phyloP scores from a whole-genome alignment of 2,329 filamentous ascomycete species.

The Cytospora mali region DNA sequence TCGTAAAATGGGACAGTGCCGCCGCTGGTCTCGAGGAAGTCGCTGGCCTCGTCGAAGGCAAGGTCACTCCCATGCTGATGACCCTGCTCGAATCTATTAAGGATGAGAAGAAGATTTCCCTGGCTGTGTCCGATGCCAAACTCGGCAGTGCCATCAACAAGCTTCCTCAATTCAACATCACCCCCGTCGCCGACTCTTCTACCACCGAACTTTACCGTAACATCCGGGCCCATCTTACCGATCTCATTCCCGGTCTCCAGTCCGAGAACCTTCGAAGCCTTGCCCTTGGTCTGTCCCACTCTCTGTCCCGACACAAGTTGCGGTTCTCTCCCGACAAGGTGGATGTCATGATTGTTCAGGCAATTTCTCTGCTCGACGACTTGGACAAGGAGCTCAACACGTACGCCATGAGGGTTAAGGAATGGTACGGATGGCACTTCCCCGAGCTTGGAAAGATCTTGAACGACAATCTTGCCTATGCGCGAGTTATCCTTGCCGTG shows the following conservation, averaged over 20 bases:
- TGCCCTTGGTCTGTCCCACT: conserved; percentile 94
- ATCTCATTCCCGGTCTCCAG: conserved; percentile 85
- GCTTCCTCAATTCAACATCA: conserved; percentile 83
- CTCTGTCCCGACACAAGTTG: conserved; percentile 93
- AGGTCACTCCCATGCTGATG: conserved; percentile 86
- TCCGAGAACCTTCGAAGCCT: conserved; percentile 90
- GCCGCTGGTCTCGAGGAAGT: conserved; percentile 89
- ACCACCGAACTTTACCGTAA: conserved; percentile 91
- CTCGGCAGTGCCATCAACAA: conserved; percentile 91
- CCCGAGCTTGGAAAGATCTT: conserved; percentile 96
- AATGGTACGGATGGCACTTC: conserved; percentile 99
- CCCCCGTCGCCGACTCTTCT: conserved; percentile 76
- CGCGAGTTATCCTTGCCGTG: conserved; percentile 83
- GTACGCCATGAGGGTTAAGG: conserved; percentile 98
- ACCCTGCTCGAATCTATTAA: conserved; percentile 86
- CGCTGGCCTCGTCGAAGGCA: conserved; percentile 85
- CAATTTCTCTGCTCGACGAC: conserved; percentile 90
- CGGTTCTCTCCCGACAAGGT: conserved; percentile 99
- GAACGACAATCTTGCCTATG: conserved; percentile 95
- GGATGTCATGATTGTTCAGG: conserved; percentile 99
- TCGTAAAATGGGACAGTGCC: conserved; percentile 95
- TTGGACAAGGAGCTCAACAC: conserved; percentile 98
- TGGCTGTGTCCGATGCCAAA: conserved; percentile 93
- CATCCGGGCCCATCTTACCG: conserved; percentile 87
- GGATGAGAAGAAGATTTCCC: conserved; percentile 94